Evolutionary conservation across 2,329 filamentous ascomycete species (phyloP).

Genomic region (Colletotrichum kahawae): DNA sequence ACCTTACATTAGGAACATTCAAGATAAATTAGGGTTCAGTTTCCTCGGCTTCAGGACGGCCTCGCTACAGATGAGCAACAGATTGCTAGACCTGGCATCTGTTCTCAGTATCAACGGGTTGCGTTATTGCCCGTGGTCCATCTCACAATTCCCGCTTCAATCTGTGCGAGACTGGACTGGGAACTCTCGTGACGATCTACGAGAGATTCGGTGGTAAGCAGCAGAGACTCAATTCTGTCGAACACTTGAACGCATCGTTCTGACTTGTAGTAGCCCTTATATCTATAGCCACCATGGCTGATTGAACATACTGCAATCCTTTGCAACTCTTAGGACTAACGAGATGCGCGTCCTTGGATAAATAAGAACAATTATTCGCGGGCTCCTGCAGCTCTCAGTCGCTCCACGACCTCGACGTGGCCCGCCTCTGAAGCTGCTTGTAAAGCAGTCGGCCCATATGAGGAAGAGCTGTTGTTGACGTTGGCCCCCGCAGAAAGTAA

Average conservation of each 20-base stretch:
- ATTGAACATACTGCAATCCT: background rate
- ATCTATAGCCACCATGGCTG: fast-evolving
- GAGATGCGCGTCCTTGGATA: fast-evolving
- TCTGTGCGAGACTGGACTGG: background rate
- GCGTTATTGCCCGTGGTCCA: fast-evolving
- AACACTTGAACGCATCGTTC: background rate
- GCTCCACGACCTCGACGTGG: background rate
- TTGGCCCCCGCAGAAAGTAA: no score
- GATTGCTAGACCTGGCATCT: background rate
- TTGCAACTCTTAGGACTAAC: background rate
- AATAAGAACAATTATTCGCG: fast-evolving
- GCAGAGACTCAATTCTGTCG: background rate
- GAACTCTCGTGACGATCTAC: background rate
- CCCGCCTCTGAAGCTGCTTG: background rate
- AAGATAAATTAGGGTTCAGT: no score
- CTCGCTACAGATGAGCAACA: background rate
- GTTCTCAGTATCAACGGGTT: background rate
- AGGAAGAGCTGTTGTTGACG: fast-evolving
- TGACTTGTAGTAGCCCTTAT: fast-evolving
- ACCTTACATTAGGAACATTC: no score
- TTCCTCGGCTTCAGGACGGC: background rate
- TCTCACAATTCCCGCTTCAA: background rate
- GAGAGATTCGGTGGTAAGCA: background rate
- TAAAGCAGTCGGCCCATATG: background rate
- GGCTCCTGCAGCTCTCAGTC: background rate